A percentile compares a stretch with the other conserved stretches of the same genome.
These are phyloP conservation scores for Haplosporangium sp. DNA, from an alignment of 371 early-diverging fungal species.

Conservation along the genomic window DNA sequence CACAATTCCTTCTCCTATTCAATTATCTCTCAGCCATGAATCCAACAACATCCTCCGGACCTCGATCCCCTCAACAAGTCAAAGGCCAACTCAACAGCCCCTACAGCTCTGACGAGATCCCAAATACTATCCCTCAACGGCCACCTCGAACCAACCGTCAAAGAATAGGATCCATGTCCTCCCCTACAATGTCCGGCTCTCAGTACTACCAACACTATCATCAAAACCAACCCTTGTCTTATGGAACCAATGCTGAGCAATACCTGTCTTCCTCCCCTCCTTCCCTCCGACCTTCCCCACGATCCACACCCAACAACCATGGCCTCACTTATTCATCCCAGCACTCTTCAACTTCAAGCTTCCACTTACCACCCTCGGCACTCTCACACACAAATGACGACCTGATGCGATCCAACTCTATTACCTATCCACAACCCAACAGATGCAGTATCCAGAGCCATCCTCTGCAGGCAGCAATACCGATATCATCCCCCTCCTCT, in stretches of 20 bases:
- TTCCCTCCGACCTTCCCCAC: slow-evolving; percentile 25
- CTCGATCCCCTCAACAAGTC: slow-evolving; percentile 36
- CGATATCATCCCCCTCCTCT: background rate
- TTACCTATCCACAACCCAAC: slow-evolving; percentile 16
- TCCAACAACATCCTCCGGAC: slow-evolving; percentile 9
- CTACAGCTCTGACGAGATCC: slow-evolving; percentile 42
- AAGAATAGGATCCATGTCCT: slow-evolving; percentile 26
- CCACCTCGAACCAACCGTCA: slow-evolving; percentile 33
- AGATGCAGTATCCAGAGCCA: slow-evolving; percentile 7
- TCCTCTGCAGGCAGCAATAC: slow-evolving; percentile 19
- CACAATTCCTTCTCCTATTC: background rate
- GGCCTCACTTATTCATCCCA: slow-evolving; percentile 28
- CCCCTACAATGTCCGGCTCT: slow-evolving; percentile 26
- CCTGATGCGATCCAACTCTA: slow-evolving; percentile 20
- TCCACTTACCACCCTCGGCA: slow-evolving; percentile 41
- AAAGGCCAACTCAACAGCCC: slow-evolving; percentile 6
- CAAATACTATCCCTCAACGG: slow-evolving; percentile 20
- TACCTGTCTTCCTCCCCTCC: slow-evolving; percentile 35
- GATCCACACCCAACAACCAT: slow-evolving; percentile 30
- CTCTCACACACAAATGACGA: slow-evolving; percentile 35
- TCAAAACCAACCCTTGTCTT: slow-evolving; percentile 2
- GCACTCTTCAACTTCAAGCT: slow-evolving; percentile 35
- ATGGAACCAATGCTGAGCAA: slow-evolving; percentile 4
- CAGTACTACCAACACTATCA: slow-evolving; percentile 44
- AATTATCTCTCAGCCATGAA: slow-evolving; percentile 11